Conservation (phyloP, 768 basidiomycete genomes). For the Hypholoma fasciculare region DNA sequence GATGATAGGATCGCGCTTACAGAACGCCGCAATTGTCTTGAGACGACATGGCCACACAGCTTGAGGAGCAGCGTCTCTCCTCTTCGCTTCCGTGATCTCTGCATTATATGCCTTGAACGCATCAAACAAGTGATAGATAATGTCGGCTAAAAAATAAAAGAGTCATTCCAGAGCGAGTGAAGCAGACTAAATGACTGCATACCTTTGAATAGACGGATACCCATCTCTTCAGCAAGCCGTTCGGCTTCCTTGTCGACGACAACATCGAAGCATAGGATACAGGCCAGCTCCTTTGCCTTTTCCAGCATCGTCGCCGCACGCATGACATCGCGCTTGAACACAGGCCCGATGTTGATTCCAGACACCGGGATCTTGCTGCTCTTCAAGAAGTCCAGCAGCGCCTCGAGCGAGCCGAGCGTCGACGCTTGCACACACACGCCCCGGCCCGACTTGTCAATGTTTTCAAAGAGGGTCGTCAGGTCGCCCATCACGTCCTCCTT, state of each 20-base stretch:
- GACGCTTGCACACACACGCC: conserved; percentile 98
- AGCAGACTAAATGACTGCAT: background rate
- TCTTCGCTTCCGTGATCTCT: conserved; percentile 90
- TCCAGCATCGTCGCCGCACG: conserved; percentile 92
- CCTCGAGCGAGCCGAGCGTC: conserved; percentile 95
- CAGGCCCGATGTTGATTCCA: conserved; percentile 96
- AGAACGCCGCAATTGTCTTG: conserved; percentile 91
- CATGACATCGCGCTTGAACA: conserved; percentile 95
- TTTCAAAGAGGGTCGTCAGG: conserved; percentile 82
- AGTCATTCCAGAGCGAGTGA: conserved; percentile 8
- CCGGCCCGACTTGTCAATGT: conserved; percentile 92
- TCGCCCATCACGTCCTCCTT: conserved; percentile 97
- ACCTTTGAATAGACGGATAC: conserved; percentile 95
- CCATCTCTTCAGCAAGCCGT: conserved; percentile 89
- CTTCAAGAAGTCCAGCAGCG: conserved; percentile 93
- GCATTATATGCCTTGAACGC: conserved; percentile 93
- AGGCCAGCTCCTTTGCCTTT: conserved; percentile 92
- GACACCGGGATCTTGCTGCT: conserved; percentile 96
- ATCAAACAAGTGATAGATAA: conserved; percentile 98
- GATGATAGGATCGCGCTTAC: conserved; percentile 97
- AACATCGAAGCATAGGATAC: conserved; percentile 97
- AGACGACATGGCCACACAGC: conserved; percentile 97
- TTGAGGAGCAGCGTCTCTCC: conserved; percentile 87
- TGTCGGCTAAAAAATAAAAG: conserved; percentile 67
- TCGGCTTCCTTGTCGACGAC: conserved; percentile 92